These are phyloP conservation scores for Podospora bellae-mahoneyi DNA, from an alignment of 495 filamentous ascomycete species.

Conservation along the genomic window DNA sequence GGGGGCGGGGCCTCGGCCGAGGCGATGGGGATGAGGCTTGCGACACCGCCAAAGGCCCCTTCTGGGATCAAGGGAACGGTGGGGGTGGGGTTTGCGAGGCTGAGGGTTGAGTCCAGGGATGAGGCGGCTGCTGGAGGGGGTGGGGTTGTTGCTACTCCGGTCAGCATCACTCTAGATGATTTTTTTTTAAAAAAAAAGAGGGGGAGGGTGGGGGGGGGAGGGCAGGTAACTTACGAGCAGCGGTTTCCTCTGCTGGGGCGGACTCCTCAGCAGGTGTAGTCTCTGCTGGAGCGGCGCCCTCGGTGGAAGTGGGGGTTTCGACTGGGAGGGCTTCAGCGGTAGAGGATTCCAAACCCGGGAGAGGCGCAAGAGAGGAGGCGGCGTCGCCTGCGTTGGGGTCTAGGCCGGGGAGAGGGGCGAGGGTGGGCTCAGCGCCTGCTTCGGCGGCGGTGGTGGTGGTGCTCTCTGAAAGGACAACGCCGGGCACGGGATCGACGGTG, in stretches of 20 bases:
- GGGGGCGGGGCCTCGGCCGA: conserved; percentile 11
- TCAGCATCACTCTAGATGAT: too few relatives aligned
- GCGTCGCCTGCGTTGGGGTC: not conserved
- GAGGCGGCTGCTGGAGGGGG: not conserved
- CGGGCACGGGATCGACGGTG: not conserved
- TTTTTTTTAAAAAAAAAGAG: not conserved
- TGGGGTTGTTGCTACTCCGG: not conserved
- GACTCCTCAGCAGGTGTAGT: conserved; percentile 1
- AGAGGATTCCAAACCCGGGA: not conserved
- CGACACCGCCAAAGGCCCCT: conserved; percentile 29
- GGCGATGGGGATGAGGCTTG: conserved; percentile 21
- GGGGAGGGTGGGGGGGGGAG: too few relatives aligned
- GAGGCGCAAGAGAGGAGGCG: conserved; percentile 4
- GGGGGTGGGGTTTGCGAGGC: conserved; percentile 12
- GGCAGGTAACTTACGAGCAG: not conserved
- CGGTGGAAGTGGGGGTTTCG: not conserved
- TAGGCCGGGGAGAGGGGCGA: conserved; percentile 12
- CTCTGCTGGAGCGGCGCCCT: not conserved
- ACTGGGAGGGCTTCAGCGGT: not conserved
- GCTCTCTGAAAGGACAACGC: conserved; percentile 1
- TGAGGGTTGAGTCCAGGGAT: conserved; percentile 11
- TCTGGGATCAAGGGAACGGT: conserved; percentile 11
- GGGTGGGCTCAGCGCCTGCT: not conserved
- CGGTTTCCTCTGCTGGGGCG: not conserved
- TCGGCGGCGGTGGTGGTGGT: not conserved